These are phyloP conservation scores for Cladosporium oxysporum DNA, from an alignment of 2,329 filamentous ascomycete species.

Conservation along the genomic window DNA sequence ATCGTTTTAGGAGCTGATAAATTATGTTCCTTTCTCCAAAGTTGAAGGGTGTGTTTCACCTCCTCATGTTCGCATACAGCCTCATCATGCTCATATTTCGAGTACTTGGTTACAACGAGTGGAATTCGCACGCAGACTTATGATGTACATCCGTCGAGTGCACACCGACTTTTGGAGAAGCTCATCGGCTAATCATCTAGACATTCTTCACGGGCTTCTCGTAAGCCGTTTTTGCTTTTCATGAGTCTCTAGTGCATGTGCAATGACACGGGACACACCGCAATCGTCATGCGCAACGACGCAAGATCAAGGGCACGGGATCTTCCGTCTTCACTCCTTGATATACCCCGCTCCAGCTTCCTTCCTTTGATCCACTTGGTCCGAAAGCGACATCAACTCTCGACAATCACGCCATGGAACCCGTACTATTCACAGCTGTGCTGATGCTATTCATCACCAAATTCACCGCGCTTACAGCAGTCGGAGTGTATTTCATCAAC, in stretches of 20 bases:
- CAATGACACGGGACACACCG: not conserved
- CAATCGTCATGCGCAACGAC: not conserved
- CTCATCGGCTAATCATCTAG: not conserved
- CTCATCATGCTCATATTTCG: not conserved
- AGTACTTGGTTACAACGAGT: not conserved
- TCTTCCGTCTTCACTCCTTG: not conserved
- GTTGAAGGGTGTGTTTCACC: not conserved
- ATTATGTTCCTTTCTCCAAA: not conserved
- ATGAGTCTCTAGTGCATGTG: not conserved
- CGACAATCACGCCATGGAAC: slow-evolving; percentile 24
- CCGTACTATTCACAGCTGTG: slow-evolving; percentile 22
- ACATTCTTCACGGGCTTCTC: not conserved
- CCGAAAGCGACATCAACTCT: slow-evolving; percentile 4
- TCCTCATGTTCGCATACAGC: not conserved
- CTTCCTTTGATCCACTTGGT: slow-evolving; percentile 1
- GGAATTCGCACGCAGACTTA: not conserved
- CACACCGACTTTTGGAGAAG: not conserved
- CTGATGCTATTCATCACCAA: slow-evolving; percentile 27
- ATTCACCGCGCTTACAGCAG: slow-evolving; percentile 21
- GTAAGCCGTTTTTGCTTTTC: not conserved
- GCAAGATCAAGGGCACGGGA: not conserved
- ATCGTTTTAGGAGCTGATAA: not conserved
- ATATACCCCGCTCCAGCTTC: slow-evolving; percentile 5
- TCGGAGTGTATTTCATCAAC: slow-evolving; percentile 22
- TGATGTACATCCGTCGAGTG: not conserved